Evolutionary conservation across 2,329 filamentous ascomycete species (phyloP), one percentile per base, ranked within the genome.

Genomic region (Alternaria sp.): DNA sequence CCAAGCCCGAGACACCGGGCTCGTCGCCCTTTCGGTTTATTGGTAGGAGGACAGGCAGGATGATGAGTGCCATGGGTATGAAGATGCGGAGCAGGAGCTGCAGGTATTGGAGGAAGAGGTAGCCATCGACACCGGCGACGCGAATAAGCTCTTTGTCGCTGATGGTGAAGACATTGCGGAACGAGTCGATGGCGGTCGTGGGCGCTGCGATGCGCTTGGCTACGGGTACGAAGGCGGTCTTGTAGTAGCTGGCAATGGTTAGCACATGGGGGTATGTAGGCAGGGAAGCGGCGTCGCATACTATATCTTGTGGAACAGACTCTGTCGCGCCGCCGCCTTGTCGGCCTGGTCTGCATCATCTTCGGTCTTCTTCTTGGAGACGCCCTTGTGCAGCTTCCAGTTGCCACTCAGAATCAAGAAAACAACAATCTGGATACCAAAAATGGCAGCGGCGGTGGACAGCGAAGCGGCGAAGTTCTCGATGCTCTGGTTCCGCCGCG

Each of bases 81-180:
- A 99, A 98, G 66, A 99, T 97, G 76, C 97, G 90, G 46, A 98
- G 86, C 6, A 98, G 88, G 74, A 92, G 91, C 65, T 91, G 89
- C 25, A 94, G 87, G 75, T 97, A 99, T 66, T 96, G 91, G 1
- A 99, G 85, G 79, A 99, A 99, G 83, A 98, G 97, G 82, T 97
- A 99, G 74, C 95, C 93, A 77, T 99, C 96, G 10, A 99, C 87
- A 17, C 96, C 96, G 71, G 95, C 97, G 80, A 97, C 97, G 57
- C 95, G 91, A 73, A 99, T 97, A 70, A 99, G 89, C 71, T 97
- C 93, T 12, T 92, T 92, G 87, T 84, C 88, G 79, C 82, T 92
- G 82, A 83, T 89, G 79, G 82, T 92, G 85, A 85, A 97, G 67
- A 83, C 84, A 66, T 76, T 79, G 62, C 75, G 77, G 66, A 80